Base-by-base conservation (phyloP, 1,284 basidiomycete species). In the Salmacisia buchloeana region DNA sequence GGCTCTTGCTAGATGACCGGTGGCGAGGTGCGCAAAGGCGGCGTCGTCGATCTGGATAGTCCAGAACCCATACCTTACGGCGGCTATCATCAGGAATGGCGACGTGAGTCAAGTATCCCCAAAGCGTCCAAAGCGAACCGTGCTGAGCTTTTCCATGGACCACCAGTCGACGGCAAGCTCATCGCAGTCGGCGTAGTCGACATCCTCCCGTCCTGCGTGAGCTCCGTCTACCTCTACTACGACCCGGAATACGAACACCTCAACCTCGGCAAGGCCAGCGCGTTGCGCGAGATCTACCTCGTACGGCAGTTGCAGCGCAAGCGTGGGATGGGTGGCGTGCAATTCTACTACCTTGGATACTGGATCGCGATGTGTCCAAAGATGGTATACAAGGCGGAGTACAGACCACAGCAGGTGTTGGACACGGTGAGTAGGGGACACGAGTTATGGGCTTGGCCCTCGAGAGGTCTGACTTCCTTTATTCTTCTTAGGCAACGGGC, bases 331-430 rank as follows among this genome's bases (percentile, higher is more conserved):
- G 2, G 64, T 25, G 54, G n/a, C 2, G 6, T 63, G 3, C 12
- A 23, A 21, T 60, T 38, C 23, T 61, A 64, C 63, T 52, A 52
- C 25, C 10, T 65, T 3, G 62, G 69, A 21, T 96, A 87, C 80
- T 97, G 96, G 80, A 89, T 97, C 59, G 86, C 94, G 70, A 87
- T 88, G 0, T 98, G 94, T 73, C 86, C 83, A 61, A 99, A 99
- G 81, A 98, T 98, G 96, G 84, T 85, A 64, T 98, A 98, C 82
- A 99, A 99, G 80, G 92, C 88, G 27, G 90, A 94, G 61, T 98
- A 94, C 71, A 79, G 83, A 0, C 94, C 96, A 0, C 93, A 91
- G 3, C 91, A 86, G 74, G 84, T 99, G 6, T 86, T 89, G 13
- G 94, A 99, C 80, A 91, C 93, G 9, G 89, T 91, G 69, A 73